phyloP scores from a whole-genome alignment of 1,284 basidiomycete species.

The Testicularia cyperi region DNA sequence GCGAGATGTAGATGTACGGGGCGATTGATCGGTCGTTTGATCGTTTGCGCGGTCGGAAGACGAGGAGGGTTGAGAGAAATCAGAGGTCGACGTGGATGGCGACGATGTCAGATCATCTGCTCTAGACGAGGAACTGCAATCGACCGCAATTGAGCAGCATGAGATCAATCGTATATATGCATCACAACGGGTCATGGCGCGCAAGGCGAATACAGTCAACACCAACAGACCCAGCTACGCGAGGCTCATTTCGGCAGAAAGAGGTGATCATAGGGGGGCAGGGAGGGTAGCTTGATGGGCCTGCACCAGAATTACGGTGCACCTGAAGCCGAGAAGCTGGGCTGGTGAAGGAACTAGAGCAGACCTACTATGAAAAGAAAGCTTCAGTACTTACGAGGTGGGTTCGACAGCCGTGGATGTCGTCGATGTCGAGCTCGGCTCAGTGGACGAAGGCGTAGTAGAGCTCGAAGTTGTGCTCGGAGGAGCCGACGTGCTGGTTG shows the following conservation, averaged over 20 bases:
- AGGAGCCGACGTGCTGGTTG: constrained; percentile 7
- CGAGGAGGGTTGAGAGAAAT: neutral
- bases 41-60: neutral
- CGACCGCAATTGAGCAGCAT: neutral
- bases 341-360: neutral
- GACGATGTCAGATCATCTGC: neutral
- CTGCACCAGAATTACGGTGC: neutral
- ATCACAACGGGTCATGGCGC: too few species aligned
- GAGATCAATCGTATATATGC: too few species aligned
- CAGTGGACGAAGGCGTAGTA: constrained; percentile 9
- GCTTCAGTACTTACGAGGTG: too few species aligned
- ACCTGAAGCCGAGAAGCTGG: neutral
- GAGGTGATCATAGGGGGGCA: too few species aligned
- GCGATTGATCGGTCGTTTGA: neutral
- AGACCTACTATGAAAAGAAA: neutral
- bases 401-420: neutral
- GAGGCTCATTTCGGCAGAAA: too few species aligned
- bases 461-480: constrained; percentile 9
- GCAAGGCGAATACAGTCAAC: too few species aligned
- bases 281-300: too few species aligned
- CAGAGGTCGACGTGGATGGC: neutral
- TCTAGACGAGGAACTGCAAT: neutral
- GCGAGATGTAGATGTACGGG: constrained; percentile 1
- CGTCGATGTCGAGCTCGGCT: neutral
- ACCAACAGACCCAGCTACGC: too few species aligned